phyloP scores from a whole-genome alignment of 139 green algal genomes.

The Pleodorina starrii region DNA sequence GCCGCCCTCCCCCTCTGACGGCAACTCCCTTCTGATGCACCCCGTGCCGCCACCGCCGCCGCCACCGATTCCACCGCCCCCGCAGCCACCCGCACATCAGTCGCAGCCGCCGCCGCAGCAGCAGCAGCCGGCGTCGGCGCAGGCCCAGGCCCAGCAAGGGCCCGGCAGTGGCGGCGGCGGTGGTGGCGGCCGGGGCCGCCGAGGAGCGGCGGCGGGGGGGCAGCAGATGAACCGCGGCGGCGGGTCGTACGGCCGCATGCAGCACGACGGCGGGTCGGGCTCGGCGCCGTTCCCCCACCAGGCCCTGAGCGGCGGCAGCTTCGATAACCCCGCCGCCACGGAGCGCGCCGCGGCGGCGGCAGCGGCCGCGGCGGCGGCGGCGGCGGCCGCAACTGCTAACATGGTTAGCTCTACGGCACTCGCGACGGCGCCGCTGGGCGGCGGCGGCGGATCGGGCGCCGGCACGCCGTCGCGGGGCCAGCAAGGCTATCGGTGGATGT shows the following conservation, averaged over 20 bases:
- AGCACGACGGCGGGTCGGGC: neutral
- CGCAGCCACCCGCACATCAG: neutral
- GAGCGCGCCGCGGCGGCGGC: constrained; percentile 19
- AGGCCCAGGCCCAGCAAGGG: neutral
- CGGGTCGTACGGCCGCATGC: neutral
- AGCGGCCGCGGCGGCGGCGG: constrained; percentile 13
- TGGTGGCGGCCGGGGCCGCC: neutral
- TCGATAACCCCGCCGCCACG: constrained; percentile 35
- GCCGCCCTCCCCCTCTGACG: neutral
- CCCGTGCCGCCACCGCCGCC: neutral
- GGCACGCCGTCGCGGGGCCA: constrained; percentile 1
- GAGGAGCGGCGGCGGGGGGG: neutral
- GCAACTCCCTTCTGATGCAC: neutral
- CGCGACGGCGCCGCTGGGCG: neutral
- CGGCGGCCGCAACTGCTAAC: neutral
- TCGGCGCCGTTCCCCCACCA: neutral
- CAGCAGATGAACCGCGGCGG: neutral
- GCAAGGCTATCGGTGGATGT: too few relatives aligned
- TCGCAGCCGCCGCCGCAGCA: neutral
- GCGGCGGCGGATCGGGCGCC: neutral
- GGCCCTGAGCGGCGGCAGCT: constrained; percentile 38
- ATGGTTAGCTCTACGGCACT: neutral
- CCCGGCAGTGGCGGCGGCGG: neutral
- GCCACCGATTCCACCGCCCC: neutral
- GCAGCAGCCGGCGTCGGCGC: neutral